Evolutionary conservation across 768 basidiomycete species (phyloP), one percentile per base, ranked within the genome.

Genomic region (Roridomyces roridus): DNA sequence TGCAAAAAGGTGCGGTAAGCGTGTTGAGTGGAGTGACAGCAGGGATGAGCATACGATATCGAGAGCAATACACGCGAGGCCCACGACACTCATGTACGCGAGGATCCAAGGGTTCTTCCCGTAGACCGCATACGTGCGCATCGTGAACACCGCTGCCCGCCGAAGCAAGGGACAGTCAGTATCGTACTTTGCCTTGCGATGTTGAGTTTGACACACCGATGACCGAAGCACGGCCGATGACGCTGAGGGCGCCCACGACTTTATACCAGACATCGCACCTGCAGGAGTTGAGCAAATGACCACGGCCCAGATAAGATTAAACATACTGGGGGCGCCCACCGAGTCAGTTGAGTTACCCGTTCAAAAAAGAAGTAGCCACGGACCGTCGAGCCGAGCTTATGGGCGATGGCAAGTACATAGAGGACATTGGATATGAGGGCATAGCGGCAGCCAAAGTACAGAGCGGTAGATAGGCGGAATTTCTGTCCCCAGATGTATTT

Each of bases 361-460:
- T 34, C 11, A 3, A 11, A 3, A 34, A 15, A 3, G 31, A 34
- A 34, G 10, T 15, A 2, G 31, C 31, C 7, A 2, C 31, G 10
- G 26, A 67, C 69, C 67, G 58, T 65, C 7, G 52, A 50, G 11
- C 50, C 49, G 1, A 72, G 55, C 36, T 63, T 62, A 20, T 65
- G 46, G 0, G 61, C 43, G 0, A 74, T 68, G n/a, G 60, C 67
- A 12, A 76, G 60, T 1, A 73, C 59, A 51, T 70, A 74, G 11
- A 74, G 53, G 6, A 74, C 50, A 42, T 75, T 76, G 7, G 67
- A 72, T 4, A 70, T 28, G 25, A 75, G 60, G 3, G 72, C 74
- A 40, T 75, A 75, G 26, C 74, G 71, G 46, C 71, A 75, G 10
- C 69, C 60, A 24, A 69, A 55, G 58, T 73, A 74, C 23, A 74